Evolutionary conservation across 208 protist genomes (phyloP).

Genomic region (Trypanosoma avium): DNA sequence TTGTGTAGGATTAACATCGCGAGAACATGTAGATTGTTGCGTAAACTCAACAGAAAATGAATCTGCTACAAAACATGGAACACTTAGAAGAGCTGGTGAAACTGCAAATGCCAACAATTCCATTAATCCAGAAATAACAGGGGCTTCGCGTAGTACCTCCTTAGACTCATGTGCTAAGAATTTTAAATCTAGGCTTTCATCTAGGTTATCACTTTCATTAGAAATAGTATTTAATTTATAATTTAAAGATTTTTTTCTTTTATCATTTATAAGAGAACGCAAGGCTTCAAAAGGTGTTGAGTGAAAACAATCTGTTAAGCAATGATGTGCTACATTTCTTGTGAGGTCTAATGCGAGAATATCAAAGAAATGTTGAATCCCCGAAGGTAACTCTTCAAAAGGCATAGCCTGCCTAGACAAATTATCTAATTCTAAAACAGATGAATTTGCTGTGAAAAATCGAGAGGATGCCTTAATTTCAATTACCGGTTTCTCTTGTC

Average conservation of each 20-base stretch:
- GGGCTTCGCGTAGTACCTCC: conserved; percentile 2
- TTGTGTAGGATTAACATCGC: conserved; percentile 51
- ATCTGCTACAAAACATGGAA: conserved; percentile 39
- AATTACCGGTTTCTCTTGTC: not conserved
- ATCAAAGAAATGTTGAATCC: conserved; percentile 18
- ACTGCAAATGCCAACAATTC: conserved; percentile 54
- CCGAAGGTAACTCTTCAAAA: conserved; percentile 17
- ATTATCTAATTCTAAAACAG: conserved; percentile 2
- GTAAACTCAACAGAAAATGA: conserved; percentile 75
- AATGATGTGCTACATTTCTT: conserved; percentile 11
- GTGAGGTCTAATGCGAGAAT: conserved; percentile 9
- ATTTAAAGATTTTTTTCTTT: not conserved
- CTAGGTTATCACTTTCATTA: conserved; percentile 4
- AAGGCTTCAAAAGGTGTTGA: conserved; percentile 19
- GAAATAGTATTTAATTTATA: not conserved
- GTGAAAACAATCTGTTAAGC: conserved; percentile 18
- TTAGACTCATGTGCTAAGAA: conserved; percentile 16
- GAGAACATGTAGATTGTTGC: conserved; percentile 53
- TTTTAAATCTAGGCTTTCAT: conserved; percentile 12
- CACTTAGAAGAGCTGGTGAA: conserved; percentile 61
- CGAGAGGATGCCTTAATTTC: not conserved
- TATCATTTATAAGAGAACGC: conserved; percentile 3
- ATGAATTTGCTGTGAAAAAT: conserved; percentile 18
- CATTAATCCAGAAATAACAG: conserved; percentile 31
- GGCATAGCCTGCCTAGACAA: conserved; percentile 11